Base-by-base conservation (phyloP, 345 rosid species). In the Aethionema arabicum region DNA sequence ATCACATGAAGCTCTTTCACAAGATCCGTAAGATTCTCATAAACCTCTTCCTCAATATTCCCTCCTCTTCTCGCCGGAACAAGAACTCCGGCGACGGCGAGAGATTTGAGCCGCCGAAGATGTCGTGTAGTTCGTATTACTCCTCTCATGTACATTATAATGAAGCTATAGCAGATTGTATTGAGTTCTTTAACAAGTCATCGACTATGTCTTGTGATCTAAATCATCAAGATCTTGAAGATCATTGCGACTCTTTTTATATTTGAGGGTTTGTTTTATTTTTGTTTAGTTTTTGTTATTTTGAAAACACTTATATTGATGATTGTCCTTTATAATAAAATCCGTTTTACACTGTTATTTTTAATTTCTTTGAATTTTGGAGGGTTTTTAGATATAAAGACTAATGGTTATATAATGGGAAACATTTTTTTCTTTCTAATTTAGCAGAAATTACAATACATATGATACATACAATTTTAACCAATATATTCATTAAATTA, bases 91-190 rank as follows among this genome's bases (percentile, higher is more conserved):
- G 32, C 21, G 63, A 60, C 0, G 56, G 52, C 47, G 84, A 78
- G 37, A 79, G 72, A 73, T 79, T 76, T 46, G 96, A 88, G 48
- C 95, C 91, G 2, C 98, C 96, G 0, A 88, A 88, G 84, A 80
- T 83, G 14, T 91, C 96, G 3, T 88, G 90, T 80, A 85, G 88
- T 30, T 66, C 72, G 0, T 83, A 83, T 56, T 88, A 88, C 81
- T 91, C 98, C 0, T 84, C 98, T 11, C 91, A 86, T 4, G 68
- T 88, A 4, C 96, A 91, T 35, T 86, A 91, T 60, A 74, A 70
- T 4, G 96, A 88, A 69, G 96, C 98, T 37, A 83, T 88, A n/a
- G 87, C 96, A 0, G 98, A 88, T 68, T 91, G 98, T 72, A 91
- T 91, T 21, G 98, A 86, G 90, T 91, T 91, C 78, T 82, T 91